Conservation (phyloP, 495 filamentous ascomycete species). For the Penicillium nucicola region DNA sequence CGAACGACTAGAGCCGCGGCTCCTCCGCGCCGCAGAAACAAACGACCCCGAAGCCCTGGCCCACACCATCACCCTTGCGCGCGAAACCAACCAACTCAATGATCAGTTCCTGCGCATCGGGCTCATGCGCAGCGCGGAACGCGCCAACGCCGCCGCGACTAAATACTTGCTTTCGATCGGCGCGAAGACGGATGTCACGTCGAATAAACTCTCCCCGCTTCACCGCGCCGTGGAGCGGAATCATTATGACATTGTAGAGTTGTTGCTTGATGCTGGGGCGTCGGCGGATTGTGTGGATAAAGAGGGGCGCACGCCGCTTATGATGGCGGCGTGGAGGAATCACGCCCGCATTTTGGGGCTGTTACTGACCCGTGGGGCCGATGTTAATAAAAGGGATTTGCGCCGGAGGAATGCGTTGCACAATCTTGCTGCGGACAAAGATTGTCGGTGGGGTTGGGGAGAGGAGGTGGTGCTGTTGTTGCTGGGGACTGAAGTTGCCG, state of each 20-base stretch:
- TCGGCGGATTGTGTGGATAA: conserved; percentile 41
- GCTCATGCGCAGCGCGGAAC: conserved; percentile 49
- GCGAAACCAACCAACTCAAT: conserved; percentile 39
- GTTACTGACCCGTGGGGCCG: conserved; percentile 47
- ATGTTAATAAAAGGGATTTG: conserved; percentile 43
- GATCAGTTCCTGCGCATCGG: conserved; percentile 51
- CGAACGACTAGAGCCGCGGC: conserved; percentile 50
- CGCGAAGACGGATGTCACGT: conserved; percentile 40
- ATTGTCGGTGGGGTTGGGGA: conserved; percentile 45
- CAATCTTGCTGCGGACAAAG: conserved; percentile 55
- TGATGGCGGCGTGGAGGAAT: conserved; percentile 58
- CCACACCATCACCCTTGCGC: conserved; percentile 37
- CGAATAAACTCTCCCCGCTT: conserved; percentile 42
- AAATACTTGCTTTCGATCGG: conserved; percentile 45
- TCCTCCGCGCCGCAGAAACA: conserved; percentile 50
- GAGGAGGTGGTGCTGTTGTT: conserved; percentile 47
- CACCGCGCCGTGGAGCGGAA: conserved; percentile 51
- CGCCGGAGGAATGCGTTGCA: conserved; percentile 45
- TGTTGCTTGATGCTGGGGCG: conserved; percentile 44
- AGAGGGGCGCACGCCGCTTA: conserved; percentile 52
- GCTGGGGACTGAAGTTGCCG: conserved; percentile 36
- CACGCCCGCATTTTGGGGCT: conserved; percentile 48
- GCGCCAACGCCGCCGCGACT: conserved; percentile 39
- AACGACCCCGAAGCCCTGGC: conserved; percentile 36
- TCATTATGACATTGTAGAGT: conserved; percentile 40